phyloP scores from a whole-genome alignment of 1,139 yeast genomes.

The Kodamaea anthophila region DNA sequence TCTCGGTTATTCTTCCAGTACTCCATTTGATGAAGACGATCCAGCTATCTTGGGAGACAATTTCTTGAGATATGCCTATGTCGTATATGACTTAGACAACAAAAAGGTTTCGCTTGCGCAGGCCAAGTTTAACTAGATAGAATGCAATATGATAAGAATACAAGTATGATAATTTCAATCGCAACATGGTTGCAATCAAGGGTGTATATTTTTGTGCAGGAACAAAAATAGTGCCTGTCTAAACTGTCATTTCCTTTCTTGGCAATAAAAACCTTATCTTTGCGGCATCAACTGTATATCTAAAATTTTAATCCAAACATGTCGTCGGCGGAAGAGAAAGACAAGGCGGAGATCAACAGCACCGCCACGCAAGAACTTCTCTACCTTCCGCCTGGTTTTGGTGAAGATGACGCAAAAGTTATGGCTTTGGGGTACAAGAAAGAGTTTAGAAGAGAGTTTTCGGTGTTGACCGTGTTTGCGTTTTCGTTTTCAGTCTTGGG shows the following conservation, averaged over 20 bases:
- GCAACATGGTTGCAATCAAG: too few relatives aligned
- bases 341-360: too few relatives aligned
- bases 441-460: slow-evolving; percentile 66
- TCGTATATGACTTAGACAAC: slow-evolving; percentile 16
- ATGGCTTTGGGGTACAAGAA: slow-evolving; percentile 67
- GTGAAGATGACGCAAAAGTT: slow-evolving; percentile 51
- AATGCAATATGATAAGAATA: too few relatives aligned
- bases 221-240: too few relatives aligned
- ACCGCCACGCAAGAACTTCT: too few relatives aligned
- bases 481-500: slow-evolving; percentile 72
- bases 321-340: too few relatives aligned
- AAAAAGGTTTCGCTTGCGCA: slow-evolving; percentile 13
- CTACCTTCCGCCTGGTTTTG: slow-evolving; percentile 32
- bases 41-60: slow-evolving; percentile 14
- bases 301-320: too few relatives aligned
- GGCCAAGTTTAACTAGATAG: slow-evolving; percentile 7
- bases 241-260: too few relatives aligned
- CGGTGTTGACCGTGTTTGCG: slow-evolving; percentile 55
- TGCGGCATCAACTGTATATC: too few relatives aligned
- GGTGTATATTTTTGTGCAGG: too few relatives aligned
- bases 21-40: slow-evolving; percentile 2
- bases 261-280: too few relatives aligned
- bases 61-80: slow-evolving; percentile 16
- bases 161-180: too few relatives aligned
- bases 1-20: background rate